A percentile compares a stretch with the other conserved stretches of the same genome.
These are phyloP conservation scores for Corymbia maculata DNA, from an alignment of 345 rosid species.

Conservation along the genomic window DNA sequence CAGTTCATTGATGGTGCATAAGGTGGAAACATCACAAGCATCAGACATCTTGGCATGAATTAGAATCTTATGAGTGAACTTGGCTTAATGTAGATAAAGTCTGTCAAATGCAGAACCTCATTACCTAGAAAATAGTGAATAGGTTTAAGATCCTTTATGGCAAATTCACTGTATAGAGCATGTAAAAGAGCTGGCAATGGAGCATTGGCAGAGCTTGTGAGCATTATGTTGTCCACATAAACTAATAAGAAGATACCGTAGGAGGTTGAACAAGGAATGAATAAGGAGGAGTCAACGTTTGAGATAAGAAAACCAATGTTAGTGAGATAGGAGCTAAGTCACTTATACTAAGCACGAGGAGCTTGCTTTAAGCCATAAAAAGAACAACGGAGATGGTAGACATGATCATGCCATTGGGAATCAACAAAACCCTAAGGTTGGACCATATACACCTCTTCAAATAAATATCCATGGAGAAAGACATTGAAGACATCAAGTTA, in stretches of 20 bases:
- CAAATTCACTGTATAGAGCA: not conserved
- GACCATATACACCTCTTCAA: not conserved
- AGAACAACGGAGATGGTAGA: not conserved
- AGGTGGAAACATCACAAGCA: not conserved
- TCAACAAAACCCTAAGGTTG: not conserved
- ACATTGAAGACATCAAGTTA: not conserved
- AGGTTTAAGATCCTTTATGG: not conserved
- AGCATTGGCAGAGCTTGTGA: not conserved
- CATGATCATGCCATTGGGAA: not conserved
- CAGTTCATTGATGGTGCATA: not conserved
- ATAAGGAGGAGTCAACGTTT: not conserved
- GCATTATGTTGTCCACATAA: not conserved
- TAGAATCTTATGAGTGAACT: not conserved
- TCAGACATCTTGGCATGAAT: not conserved
- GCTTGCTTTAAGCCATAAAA: not conserved
- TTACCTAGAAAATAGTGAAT: not conserved
- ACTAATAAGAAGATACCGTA: not conserved
- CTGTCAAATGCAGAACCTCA: not conserved
- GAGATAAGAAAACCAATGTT: not conserved
- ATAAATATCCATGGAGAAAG: not conserved
- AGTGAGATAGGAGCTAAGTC: not conserved
- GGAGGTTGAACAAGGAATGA: not conserved
- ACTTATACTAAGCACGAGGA: not conserved
- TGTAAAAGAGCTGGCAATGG: not conserved
- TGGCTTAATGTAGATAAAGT: not conserved